These are phyloP conservation scores for Yarrowia sp. DNA, from an alignment of 805 yeast species.

Conservation along the genomic window DNA sequence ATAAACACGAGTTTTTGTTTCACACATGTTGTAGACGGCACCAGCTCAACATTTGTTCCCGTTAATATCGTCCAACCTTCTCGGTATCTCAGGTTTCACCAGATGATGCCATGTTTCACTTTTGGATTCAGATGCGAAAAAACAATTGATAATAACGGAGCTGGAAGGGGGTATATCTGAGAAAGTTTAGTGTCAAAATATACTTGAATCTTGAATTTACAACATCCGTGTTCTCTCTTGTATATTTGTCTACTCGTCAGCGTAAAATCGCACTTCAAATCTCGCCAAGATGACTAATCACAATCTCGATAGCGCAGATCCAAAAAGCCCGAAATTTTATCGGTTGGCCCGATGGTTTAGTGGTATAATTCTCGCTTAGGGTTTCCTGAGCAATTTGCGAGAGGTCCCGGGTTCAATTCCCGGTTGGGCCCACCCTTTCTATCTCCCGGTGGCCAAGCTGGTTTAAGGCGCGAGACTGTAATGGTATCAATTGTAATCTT, in stretches of 20 bases:
- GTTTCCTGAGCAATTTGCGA: constrained; percentile 37
- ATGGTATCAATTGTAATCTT: constrained; percentile 37
- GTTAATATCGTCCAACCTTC: background rate
- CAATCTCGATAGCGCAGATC: no score
- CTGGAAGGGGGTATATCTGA: no score
- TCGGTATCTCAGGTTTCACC: no score
- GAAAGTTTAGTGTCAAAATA: no score
- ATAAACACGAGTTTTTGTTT: background rate
- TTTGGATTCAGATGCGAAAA: background rate
- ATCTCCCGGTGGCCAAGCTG: constrained; percentile 39
- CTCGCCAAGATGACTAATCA: no score
- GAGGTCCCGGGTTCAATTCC: constrained; percentile 40
- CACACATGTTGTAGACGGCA: background rate
- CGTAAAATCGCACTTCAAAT: no score
- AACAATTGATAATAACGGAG: no score
- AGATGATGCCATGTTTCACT: constrained; percentile 7
- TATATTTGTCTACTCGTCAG: no score
- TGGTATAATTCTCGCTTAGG: constrained; percentile 39
- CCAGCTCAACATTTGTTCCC: background rate
- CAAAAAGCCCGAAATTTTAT: background rate
- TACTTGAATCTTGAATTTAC: no score
- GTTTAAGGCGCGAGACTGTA: constrained; percentile 39
- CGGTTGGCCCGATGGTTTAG: constrained; percentile 38
- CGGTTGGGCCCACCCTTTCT: constrained; percentile 29
- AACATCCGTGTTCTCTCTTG: no score